Conservation (phyloP, 1,284 basidiomycete genomes). For the Coniophora puteana region DNA sequence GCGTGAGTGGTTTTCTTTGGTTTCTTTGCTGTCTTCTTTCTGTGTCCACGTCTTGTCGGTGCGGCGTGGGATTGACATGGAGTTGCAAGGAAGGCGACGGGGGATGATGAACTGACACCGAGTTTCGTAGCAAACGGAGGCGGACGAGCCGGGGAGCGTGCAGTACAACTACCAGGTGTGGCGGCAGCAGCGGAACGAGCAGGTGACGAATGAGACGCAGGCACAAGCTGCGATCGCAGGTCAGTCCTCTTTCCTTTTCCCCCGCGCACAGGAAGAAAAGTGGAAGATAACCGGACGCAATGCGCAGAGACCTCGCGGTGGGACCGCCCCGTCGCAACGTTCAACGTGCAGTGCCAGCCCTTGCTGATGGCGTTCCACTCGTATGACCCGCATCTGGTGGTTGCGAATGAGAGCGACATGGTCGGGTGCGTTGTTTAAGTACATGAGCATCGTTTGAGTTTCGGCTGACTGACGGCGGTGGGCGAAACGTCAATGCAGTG, state of each 20-base stretch:
- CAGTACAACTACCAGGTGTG: conserved; percentile 96
- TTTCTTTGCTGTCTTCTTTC: conserved; percentile 7
- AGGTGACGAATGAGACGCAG: conserved; percentile 69
- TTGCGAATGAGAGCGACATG: conserved; percentile 84
- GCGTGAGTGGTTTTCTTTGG: conserved; percentile 48
- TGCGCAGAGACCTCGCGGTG: conserved; percentile 56
- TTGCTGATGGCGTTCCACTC: conserved; percentile 87
- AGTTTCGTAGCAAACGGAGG: conserved; percentile 95
- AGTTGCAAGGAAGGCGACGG: no score
- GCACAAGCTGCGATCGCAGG: conserved; percentile 71
- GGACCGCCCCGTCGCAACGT: conserved; percentile 76
- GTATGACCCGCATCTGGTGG: conserved; percentile 86
- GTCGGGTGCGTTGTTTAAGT: conserved; percentile 61
- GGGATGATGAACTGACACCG: no score
- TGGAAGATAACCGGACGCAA: not conserved
- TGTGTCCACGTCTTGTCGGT: not conserved
- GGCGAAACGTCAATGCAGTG: conserved; percentile 39
- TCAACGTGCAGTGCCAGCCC: conserved; percentile 71
- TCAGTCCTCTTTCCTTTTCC: conserved; percentile 34
- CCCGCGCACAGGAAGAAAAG: no score
- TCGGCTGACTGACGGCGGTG: no score
- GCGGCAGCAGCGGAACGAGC: conserved; percentile 90
- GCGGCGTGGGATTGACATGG: no score
- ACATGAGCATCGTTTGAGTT: not conserved
- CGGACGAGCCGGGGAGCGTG: conserved; percentile 91